Base-by-base conservation (phyloP, 169 alveolate genomes). In the Neospora caninum region DNA sequence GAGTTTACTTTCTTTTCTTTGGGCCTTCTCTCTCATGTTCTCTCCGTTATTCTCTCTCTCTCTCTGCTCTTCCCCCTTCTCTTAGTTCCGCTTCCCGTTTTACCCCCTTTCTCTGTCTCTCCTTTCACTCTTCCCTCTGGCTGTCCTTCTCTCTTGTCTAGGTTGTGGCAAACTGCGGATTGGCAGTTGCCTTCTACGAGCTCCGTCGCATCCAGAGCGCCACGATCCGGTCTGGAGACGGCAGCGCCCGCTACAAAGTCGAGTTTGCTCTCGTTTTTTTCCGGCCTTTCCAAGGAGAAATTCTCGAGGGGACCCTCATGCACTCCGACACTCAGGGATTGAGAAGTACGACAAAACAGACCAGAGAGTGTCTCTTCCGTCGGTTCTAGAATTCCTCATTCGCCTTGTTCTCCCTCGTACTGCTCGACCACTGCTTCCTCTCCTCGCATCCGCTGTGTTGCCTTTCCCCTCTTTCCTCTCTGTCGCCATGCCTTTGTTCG, bases 261-360 rank as follows among this genome's bases (percentile, higher is more conserved):
- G 80, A 78, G 22, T 92, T 92, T 41, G 6, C 70, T 2, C 94
- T 92, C 43, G 70, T 92, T 41, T 73, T 78, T 92, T 92, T 92
- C 58, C 54, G 69, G 80, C 94, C 94, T 20, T 83, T 80, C 45
- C 64, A 39, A 9, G 94, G 94, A 9, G 94, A 92, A n/a, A 83
- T 92, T 7, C 83, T 92, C 43, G 92, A 70, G 38, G 94, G 94
- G 13, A 29, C 13, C 41, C 89, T 92, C n/a, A 78, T 80, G 67
- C 43, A 29, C 45, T 73, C 94, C 36, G 91, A 70, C 39, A 29
- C 7, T 42, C 39, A 70, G 29, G 92, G 92, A 0, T 49, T 82
- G 42, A 9, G 45, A 42, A 25, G 95, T 80, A 49, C 13, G 58
- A 49, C 22, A 49, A 49, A 73, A 64, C 73, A 27, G 39, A 70